phyloP scores from a whole-genome alignment of 805 yeast species.

The Wickerhamiella vanderwaltii region DNA sequence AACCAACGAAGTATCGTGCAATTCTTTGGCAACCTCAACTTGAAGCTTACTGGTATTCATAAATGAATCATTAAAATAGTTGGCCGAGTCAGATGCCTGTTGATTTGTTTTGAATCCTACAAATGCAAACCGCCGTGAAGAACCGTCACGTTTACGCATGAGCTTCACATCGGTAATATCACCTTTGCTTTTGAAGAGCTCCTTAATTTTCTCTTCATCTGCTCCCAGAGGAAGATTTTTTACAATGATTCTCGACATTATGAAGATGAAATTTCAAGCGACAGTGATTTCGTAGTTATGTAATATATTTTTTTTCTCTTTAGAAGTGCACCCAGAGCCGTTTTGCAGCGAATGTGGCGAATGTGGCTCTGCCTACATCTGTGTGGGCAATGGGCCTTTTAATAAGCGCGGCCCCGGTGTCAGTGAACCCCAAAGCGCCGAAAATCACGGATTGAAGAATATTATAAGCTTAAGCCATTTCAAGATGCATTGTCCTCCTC shows the following conservation, averaged over 20 bases:
- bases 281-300: constrained; percentile 1
- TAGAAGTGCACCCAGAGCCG: too few relatives aligned
- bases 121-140: constrained; percentile 86
- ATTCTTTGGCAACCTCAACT: constrained; percentile 73
- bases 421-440: too few relatives aligned
- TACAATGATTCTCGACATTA: constrained; percentile 71
- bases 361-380: too few relatives aligned
- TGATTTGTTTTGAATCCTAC: constrained; percentile 64
- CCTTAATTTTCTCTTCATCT: constrained; percentile 57
- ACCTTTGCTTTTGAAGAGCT: constrained; percentile 47
- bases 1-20: constrained; percentile 63
- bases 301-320: constrained; percentile 4
- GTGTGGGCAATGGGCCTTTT: too few relatives aligned
- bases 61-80: constrained; percentile 62
- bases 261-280: neutral
- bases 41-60: constrained; percentile 71
- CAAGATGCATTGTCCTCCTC: too few relatives aligned
- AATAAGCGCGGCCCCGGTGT: too few relatives aligned
- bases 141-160: constrained; percentile 69
- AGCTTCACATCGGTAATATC: constrained; percentile 80
- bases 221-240: constrained; percentile 75
- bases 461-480: too few relatives aligned
- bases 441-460: too few relatives aligned
- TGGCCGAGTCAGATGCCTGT: constrained; percentile 71
- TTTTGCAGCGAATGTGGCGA: too few relatives aligned